Evolutionary conservation across 169 alveolate species (phyloP).

Genomic region (Plasmodium inui): DNA sequence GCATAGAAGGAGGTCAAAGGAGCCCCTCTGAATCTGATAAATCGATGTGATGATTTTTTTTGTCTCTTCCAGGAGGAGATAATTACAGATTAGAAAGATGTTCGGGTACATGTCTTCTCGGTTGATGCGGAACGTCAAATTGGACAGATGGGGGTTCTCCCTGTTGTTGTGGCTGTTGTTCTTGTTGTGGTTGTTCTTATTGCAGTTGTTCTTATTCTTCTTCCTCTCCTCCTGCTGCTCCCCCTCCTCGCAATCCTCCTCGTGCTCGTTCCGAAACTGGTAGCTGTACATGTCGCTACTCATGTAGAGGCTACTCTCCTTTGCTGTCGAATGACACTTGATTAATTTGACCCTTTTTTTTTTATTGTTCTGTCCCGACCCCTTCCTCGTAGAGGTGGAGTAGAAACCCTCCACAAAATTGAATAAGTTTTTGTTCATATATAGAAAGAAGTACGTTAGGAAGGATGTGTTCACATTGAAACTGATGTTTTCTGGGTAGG

Average conservation of each 20-base stretch:
- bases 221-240: not conserved
- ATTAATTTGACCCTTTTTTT: slow-evolving; percentile 10
- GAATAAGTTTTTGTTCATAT: slow-evolving; percentile 31
- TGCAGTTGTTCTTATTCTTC: too few relatives aligned
- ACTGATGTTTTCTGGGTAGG: slow-evolving; percentile 6
- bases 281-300: slow-evolving; percentile 52
- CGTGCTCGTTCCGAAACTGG: slow-evolving; percentile 22
- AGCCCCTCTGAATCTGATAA: slow-evolving; percentile 16
- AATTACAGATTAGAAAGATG: slow-evolving; percentile 46
- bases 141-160: not conserved
- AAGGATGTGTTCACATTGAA: slow-evolving; percentile 54
- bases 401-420: slow-evolving; percentile 18
- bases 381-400: not conserved
- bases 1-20: slow-evolving; percentile 1
- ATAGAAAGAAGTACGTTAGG: slow-evolving; percentile 38
- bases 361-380: not conserved
- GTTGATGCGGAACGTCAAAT: slow-evolving; percentile 1
- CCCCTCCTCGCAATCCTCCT: not conserved
- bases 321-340: not conserved
- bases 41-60: slow-evolving; percentile 9
- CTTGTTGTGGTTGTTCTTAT: too few relatives aligned
- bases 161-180: too few relatives aligned
- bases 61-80: slow-evolving; percentile 45
- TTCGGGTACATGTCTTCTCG: slow-evolving; percentile 40
- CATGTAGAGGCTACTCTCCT: slow-evolving; percentile 52